Evolutionary conservation across 495 filamentous ascomycete genomes (phyloP).

Genomic region (Neurospora cerealis): DNA sequence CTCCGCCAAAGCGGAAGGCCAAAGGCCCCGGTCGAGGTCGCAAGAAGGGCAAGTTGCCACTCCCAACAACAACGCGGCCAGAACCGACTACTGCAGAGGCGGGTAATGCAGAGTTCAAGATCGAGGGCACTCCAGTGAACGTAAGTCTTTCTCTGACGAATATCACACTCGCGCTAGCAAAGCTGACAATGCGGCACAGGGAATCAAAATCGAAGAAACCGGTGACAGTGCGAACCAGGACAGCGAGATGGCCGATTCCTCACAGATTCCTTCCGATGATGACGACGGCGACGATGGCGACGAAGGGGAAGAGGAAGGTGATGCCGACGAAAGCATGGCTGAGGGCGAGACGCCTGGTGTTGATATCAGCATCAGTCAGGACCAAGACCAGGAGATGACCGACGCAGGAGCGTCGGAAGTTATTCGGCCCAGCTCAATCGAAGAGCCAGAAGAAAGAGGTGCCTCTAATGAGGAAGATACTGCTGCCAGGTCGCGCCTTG

Average conservation of each 20-base stretch:
- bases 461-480: constrained; percentile 14
- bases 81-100: constrained; percentile 22
- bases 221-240: constrained; percentile 30
- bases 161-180: not conserved
- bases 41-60: constrained; percentile 53
- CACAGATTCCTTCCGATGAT: constrained; percentile 48
- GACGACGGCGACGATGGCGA: constrained; percentile 39
- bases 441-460: constrained; percentile 16
- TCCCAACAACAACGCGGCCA: constrained; percentile 11
- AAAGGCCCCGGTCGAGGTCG: constrained; percentile 59
- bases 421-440: constrained; percentile 13
- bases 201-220: constrained; percentile 30
- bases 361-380: constrained; percentile 13
- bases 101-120: constrained; percentile 8
- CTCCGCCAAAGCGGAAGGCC: constrained; percentile 66
- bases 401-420: constrained; percentile 17
- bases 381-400: constrained; percentile 16
- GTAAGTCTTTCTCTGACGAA: constrained; percentile 9
- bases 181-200: constrained; percentile 11
- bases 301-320: constrained; percentile 29
- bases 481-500: constrained; percentile 15
- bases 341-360: constrained; percentile 22
- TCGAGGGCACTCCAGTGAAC: constrained; percentile 22
- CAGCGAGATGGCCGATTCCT: constrained; percentile 42
- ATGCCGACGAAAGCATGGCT: constrained; percentile 25